Evolutionary conservation across 1,284 basidiomycete species (phyloP), one percentile per base, ranked within the genome.

Genomic region (Thelephora terrestris): DNA sequence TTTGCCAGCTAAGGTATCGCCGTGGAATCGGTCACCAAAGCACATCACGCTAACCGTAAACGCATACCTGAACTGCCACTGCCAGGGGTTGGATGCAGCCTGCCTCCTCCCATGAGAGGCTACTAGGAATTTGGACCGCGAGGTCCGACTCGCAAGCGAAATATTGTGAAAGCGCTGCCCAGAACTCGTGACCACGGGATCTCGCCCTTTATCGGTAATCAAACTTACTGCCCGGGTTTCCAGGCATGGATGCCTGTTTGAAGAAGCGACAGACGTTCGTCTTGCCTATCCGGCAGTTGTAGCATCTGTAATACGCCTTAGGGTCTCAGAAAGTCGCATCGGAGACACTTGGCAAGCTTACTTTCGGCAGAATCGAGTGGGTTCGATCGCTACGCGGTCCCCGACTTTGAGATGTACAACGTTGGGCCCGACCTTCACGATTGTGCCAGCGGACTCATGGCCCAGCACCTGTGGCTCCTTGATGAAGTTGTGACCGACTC

Each of bases 391-490:
- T 12, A 56, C 53, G 34, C 53, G 45, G 38, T 56, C 55, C 43
- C 55, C 55, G 17, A 53, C 45, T 17, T 27, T 44, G 39, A 55
- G 35, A 48, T 58, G 51, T 17, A 55, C 62, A 21, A 69, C 59
- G 32, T 53, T 48, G 18, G 54, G 47, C 4, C 66, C 66, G 23
- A 66, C 64, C 60, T 54, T 32, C 24, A 47, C 47, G 2, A 42
- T n/a, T 5, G 39, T 42, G 39, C 39, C 39, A 14, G 39, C 39
- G 21, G 39, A 42, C n/a, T 42, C 39, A n/a, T 42, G 39, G 4
- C 39, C 39, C 4, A 42, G n/a, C 39, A 42, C 39, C 18, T 23
- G 17, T 25, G 39, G 39, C 25, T 42, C 39, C 25, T 21, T 42
- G 17, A 42, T 25, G 25, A 21, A 42, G 25, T 42, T 21, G 39